phyloP scores from a whole-genome alignment of 192 early-diverging fungal species.

The Linnemannia exigua region DNA sequence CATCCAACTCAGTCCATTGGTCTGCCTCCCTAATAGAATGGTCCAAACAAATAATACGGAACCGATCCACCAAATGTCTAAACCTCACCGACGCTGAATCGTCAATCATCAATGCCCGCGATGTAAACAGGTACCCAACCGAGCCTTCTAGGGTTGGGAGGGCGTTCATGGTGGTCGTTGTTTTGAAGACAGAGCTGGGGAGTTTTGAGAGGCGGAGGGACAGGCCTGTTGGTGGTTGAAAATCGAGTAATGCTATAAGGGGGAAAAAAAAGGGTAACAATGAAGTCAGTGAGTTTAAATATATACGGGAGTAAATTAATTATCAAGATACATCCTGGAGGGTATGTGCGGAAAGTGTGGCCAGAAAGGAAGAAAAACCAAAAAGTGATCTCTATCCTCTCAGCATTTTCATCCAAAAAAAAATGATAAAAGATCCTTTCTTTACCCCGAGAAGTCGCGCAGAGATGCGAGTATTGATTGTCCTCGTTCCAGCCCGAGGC shows the following conservation, averaged over 20 bases:
- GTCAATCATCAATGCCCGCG: slow-evolving; percentile 73
- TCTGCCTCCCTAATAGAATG: slow-evolving; percentile 51
- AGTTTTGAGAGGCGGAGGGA: slow-evolving; percentile 82
- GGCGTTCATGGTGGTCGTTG: slow-evolving; percentile 80
- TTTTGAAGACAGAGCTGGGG: slow-evolving; percentile 81
- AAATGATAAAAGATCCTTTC: no score
- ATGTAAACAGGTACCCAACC: slow-evolving; percentile 87
- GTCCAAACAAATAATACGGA: slow-evolving; percentile 58
- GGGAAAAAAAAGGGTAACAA: neutral
- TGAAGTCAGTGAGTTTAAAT: neutral
- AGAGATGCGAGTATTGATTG: slow-evolving; percentile 87
- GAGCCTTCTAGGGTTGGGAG: slow-evolving; percentile 69
- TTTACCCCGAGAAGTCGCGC: slow-evolving; percentile 74
- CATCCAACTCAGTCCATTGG: slow-evolving; percentile 47
- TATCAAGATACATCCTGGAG: no score
- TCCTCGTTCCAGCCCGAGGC: slow-evolving; percentile 84
- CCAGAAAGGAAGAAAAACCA: no score
- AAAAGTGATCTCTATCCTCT: no score
- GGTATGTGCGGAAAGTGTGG: neutral
- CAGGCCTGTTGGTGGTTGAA: slow-evolving; percentile 81
- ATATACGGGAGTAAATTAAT: neutral
- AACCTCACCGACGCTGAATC: slow-evolving; percentile 66
- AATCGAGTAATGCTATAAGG: slow-evolving; percentile 78
- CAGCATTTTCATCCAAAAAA: no score
- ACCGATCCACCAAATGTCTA: slow-evolving; percentile 65